These are phyloP conservation scores for Cyclocybe cylindracea DNA, from an alignment of 768 basidiomycete genomes.

Conservation along the genomic window DNA sequence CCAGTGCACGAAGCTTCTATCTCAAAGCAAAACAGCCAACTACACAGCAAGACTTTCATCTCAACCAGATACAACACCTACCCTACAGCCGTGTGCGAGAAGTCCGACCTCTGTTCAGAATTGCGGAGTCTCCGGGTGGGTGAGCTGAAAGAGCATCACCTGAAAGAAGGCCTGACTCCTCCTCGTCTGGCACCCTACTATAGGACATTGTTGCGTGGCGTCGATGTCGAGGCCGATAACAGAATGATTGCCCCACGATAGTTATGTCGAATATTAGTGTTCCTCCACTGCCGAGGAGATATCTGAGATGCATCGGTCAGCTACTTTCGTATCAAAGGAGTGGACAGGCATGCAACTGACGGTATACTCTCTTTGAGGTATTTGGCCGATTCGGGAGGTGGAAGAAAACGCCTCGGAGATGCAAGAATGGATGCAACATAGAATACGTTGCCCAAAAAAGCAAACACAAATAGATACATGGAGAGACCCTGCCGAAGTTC, in stretches of 20 bases:
- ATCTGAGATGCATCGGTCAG: conserved; percentile 43
- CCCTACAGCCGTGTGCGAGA: conserved; percentile 29
- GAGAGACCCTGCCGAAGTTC: conserved; percentile 71
- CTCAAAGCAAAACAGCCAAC: neutral
- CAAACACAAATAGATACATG: conserved; percentile 90
- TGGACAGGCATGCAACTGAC: conserved; percentile 45
- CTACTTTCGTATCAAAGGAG: conserved; percentile 2
- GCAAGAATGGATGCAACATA: conserved; percentile 91
- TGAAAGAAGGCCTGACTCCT: conserved; percentile 49
- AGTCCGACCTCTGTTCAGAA: conserved; percentile 39
- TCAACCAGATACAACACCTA: conserved; percentile 1
- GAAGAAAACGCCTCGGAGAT: conserved; percentile 61
- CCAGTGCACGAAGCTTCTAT: no score
- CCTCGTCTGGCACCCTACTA: conserved; percentile 38
- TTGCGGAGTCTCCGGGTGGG: conserved; percentile 26
- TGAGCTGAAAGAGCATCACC: conserved; percentile 38
- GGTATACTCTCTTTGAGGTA: conserved; percentile 84
- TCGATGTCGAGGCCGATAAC: conserved; percentile 62
- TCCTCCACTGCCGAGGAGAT: conserved; percentile 89
- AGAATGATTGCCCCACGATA: conserved; percentile 82
- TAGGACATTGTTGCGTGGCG: conserved; percentile 30
- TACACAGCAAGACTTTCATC: no score
- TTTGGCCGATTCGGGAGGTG: conserved; percentile 58
- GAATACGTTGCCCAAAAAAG: conserved; percentile 91
- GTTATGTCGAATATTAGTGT: conserved; percentile 92